These are phyloP conservation scores for Candida chilensis DNA, from an alignment of 805 yeast genomes.

Conservation along the genomic window DNA sequence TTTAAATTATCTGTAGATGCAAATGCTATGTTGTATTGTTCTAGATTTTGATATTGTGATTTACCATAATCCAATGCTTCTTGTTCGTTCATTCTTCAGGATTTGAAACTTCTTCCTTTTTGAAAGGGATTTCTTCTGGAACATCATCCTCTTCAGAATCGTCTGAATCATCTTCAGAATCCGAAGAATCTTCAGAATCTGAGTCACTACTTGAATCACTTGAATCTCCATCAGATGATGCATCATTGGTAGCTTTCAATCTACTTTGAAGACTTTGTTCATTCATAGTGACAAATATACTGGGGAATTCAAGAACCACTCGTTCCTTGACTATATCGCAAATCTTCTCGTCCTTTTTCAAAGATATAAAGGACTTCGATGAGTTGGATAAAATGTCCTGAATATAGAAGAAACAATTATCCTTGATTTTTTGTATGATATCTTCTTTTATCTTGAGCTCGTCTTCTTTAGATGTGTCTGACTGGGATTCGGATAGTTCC, in stretches of 20 bases:
- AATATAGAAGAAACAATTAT: neutral
- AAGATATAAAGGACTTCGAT: slow-evolving; percentile 10
- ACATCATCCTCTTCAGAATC: neutral
- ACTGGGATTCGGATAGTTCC: too few species aligned
- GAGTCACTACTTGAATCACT: slow-evolving; percentile 1
- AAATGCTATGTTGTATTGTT: neutral
- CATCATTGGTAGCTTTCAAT: neutral
- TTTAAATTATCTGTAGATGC: too few species aligned
- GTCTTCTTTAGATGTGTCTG: slow-evolving; percentile 7
- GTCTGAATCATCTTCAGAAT: neutral
- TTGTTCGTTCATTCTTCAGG: neutral
- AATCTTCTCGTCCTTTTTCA: slow-evolving; percentile 10
- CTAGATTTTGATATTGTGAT: neutral
- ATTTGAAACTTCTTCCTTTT: neutral
- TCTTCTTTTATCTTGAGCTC: too few species aligned
- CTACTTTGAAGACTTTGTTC: slow-evolving; percentile 1
- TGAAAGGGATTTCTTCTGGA: neutral
- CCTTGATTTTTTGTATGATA: too few species aligned
- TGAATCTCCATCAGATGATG: neutral
- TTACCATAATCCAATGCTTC: neutral
- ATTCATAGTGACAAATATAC: slow-evolving; percentile 14
- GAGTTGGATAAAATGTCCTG: neutral
- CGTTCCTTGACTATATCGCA: slow-evolving; percentile 16
- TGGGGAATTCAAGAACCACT: slow-evolving; percentile 30
- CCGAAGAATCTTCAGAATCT: neutral